These are phyloP conservation scores for Lonicera japonica DNA, from an alignment of 129 eudicot genomes.

Conservation along the genomic window DNA sequence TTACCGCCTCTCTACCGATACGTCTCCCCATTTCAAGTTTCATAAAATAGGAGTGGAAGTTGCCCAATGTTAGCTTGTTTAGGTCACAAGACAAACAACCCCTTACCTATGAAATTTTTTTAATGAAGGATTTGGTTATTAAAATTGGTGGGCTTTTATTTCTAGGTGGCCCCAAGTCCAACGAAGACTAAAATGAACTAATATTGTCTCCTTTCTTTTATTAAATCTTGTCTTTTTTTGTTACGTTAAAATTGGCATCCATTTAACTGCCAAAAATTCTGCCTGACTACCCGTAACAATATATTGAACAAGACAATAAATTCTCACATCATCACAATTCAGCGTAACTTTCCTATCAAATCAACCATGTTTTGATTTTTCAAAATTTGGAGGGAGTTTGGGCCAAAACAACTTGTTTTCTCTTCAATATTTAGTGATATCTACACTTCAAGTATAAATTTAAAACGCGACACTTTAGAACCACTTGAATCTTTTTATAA, in stretches of 20 bases:
- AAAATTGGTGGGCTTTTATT: background rate
- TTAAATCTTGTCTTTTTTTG: constrained; percentile 1
- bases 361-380: background rate
- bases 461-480: no score
- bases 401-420: background rate
- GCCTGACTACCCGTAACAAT: no score
- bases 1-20: no score
- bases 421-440: no score
- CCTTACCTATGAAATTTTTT: no score
- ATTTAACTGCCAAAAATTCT: background rate
- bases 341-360: background rate
- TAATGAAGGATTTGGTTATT: no score
- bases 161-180: background rate
- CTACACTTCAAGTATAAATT: no score
- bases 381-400: constrained; percentile 11
- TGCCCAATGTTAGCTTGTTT: no score
- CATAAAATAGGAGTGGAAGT: no score
- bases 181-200: background rate
- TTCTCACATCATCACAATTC: constrained; percentile 7
- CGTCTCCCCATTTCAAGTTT: no score
- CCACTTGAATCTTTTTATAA: no score
- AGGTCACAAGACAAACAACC: no score
- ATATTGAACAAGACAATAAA: constrained; percentile 15
- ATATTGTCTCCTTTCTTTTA: constrained; percentile 2
- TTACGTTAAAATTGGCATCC: constrained; percentile 4